Conservation (phyloP, 1,139 yeast species). For the Pichia sp. region DNA sequence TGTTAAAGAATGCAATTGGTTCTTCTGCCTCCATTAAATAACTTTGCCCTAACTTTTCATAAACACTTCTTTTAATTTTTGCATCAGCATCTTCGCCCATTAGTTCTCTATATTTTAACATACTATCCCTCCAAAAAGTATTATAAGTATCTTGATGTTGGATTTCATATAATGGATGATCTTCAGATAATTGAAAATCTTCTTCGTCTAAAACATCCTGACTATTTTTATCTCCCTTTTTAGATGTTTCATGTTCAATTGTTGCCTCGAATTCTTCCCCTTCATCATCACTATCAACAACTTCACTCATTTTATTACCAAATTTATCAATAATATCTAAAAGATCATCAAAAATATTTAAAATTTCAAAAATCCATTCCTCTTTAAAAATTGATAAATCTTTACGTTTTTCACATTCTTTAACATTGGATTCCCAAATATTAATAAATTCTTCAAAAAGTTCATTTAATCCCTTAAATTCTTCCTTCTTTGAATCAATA, state of each 20-base stretch:
- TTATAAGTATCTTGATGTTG: constrained; percentile 35
- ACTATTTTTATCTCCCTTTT: constrained; percentile 30
- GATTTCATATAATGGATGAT: constrained; percentile 49
- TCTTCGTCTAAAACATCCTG: constrained; percentile 16
- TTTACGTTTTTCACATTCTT: constrained; percentile 26
- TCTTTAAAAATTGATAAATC: constrained; percentile 21
- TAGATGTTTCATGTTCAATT: constrained; percentile 31
- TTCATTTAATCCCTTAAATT: constrained; percentile 37
- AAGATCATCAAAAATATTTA: constrained; percentile 44
- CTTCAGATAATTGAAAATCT: constrained; percentile 34
- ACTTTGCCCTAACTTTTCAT: constrained; percentile 53
- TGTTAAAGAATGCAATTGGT: constrained; percentile 49
- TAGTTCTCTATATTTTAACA: constrained; percentile 37
- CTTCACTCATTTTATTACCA: constrained; percentile 48
- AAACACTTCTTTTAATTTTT: constrained; percentile 14
- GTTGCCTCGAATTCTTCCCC: constrained; percentile 33
- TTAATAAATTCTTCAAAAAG: constrained; percentile 8
- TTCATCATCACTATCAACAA: constrained; percentile 44
- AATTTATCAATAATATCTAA: constrained; percentile 61
- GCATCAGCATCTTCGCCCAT: constrained; percentile 24
- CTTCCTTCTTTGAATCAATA: constrained; percentile 33
- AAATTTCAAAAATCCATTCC: constrained; percentile 21
- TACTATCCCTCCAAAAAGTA: constrained; percentile 54
- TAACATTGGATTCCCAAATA: constrained; percentile 25
- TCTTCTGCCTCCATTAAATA: constrained; percentile 58